phyloP scores from a whole-genome alignment of 148 eudicot genomes.

The Rhododendron ovatum region DNA sequence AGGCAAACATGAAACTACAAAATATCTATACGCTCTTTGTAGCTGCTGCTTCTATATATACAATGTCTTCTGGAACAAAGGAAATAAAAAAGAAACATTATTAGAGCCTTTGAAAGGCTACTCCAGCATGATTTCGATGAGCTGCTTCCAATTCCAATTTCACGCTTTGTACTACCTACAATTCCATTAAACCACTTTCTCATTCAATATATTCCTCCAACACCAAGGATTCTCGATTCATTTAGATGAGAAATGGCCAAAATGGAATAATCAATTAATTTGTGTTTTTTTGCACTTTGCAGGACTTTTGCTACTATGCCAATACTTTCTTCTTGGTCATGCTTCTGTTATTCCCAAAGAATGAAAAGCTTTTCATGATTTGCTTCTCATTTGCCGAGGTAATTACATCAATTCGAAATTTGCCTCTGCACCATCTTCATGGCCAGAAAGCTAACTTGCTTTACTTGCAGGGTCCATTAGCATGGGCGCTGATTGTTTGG shows the following conservation, averaged over 20 bases:
- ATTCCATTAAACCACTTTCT: background rate
- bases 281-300: conserved; percentile 21
- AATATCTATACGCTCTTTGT: background rate
- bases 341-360: conserved; percentile 66
- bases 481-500: conserved; percentile 99
- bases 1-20: background rate
- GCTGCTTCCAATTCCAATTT: background rate
- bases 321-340: conserved; percentile 86
- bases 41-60: no score
- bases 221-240: no score
- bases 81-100: background rate
- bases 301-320: conserved; percentile 99
- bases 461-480: conserved; percentile 77
- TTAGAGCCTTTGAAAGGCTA: background rate
- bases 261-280: background rate
- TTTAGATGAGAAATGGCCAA: background rate
- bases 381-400: conserved; percentile 99
- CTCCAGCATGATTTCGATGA: background rate
- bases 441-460: background rate
- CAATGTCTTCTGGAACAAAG: background rate
- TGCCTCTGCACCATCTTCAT: background rate
- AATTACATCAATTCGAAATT: conserved; percentile 6
- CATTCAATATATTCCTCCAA: background rate
- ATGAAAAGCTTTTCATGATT: conserved; percentile 97
- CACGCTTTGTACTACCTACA: background rate